A percentile compares a stretch with the other conserved stretches of the same genome.
These are phyloP conservation scores for Raphanus sativus DNA, from an alignment of 345 rosid genomes.

Conservation along the genomic window DNA sequence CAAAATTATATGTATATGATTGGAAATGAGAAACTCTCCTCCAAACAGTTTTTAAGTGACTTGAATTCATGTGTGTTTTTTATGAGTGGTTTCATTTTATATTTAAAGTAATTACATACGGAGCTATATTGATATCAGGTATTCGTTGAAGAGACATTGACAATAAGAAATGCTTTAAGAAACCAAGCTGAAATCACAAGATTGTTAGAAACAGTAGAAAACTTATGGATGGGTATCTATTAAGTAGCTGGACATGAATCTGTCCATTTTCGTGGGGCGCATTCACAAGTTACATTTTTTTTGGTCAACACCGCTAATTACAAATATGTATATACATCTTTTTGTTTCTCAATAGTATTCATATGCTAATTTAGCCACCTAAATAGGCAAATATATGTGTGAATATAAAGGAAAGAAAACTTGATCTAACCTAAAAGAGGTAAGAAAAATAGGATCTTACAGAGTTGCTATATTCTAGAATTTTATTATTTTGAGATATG, in stretches of 20 bases:
- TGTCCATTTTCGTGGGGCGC: neutral
- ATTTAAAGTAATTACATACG: neutral
- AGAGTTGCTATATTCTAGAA: slow-evolving; percentile 5
- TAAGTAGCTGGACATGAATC: neutral
- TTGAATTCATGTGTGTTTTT: neutral
- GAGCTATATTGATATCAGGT: neutral
- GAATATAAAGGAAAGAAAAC: neutral
- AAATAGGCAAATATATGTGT: slow-evolving; percentile 10
- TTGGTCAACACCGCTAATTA: neutral
- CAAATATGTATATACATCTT: neutral
- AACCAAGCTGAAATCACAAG: neutral
- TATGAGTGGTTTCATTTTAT: neutral
- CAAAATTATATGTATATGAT: neutral
- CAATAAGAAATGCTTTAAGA: neutral
- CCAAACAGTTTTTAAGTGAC: neutral
- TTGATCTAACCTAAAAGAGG: slow-evolving; percentile 32
- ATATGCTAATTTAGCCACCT: slow-evolving; percentile 2
- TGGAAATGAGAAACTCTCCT: neutral
- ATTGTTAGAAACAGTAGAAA: neutral
- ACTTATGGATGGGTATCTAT: neutral
- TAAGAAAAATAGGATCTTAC: slow-evolving; percentile 26
- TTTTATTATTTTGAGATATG: neutral
- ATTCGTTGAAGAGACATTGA: neutral
- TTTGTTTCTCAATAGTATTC: neutral
- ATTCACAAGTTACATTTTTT: neutral